These are phyloP conservation scores for Arthrobotrys megalospora DNA, from an alignment of 2,329 filamentous ascomycete genomes.

Conservation along the genomic window DNA sequence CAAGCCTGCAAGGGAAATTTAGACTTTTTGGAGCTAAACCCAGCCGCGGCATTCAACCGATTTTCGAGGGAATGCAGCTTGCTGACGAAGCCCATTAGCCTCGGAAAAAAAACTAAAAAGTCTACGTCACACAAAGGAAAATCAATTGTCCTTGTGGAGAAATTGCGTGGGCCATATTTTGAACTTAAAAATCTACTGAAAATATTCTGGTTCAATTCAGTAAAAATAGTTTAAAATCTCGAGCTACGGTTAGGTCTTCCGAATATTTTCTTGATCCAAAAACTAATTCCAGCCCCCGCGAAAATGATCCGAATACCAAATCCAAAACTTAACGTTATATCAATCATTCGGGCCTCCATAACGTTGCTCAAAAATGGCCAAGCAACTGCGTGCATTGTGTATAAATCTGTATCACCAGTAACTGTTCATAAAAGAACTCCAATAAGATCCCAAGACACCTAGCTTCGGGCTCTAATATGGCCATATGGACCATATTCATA, in stretches of 20 bases:
- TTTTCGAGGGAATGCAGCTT: constrained; percentile 30
- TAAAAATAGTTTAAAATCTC: not conserved
- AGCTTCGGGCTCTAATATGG: not conserved
- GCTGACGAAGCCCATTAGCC: constrained; percentile 37
- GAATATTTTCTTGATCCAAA: no score
- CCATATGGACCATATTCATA: not conserved
- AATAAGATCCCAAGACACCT: not conserved
- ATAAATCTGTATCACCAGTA: not conserved
- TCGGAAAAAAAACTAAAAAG: constrained; percentile 19
- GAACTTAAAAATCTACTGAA: not conserved
- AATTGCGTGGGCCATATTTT: not conserved
- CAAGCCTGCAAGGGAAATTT: constrained; percentile 24
- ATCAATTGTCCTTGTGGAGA: not conserved
- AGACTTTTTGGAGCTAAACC: constrained; percentile 20
- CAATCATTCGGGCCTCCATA: not conserved
- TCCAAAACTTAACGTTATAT: not conserved
- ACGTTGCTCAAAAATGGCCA: not conserved
- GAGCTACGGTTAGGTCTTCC: no score
- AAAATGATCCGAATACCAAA: no score
- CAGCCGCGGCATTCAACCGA: constrained; percentile 39
- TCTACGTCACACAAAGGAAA: constrained; percentile 57
- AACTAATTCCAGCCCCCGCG: no score
- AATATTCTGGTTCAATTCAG: not conserved
- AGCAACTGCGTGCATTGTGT: not conserved
- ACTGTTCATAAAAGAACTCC: not conserved